A percentile compares a stretch with the other conserved stretches of the same genome.
phyloP scores from a whole-genome alignment of 1,284 basidiomycete genomes.

The Coriolopsis trogii region DNA sequence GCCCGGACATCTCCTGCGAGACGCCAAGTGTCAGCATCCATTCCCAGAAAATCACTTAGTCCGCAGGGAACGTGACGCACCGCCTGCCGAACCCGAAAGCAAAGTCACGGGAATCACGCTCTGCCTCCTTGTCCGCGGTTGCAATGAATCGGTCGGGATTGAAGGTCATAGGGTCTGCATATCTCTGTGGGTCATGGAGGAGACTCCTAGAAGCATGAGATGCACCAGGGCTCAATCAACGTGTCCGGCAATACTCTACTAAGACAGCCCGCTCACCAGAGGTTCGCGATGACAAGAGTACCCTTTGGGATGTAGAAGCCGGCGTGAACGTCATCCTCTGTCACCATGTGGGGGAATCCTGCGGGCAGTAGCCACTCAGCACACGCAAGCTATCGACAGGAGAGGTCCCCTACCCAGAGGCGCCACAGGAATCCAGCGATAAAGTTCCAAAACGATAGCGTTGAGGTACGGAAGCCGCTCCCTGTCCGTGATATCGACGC shows the following conservation, averaged over 20 bases:
- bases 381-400: not conserved
- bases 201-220: no score
- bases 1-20: slow-evolving; percentile 21
- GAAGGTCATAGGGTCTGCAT: slow-evolving; percentile 33
- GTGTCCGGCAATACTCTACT: not conserved
- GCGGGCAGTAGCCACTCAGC: not conserved
- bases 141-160: slow-evolving; percentile 33
- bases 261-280: slow-evolving; percentile 17
- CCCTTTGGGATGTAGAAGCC: slow-evolving; percentile 35
- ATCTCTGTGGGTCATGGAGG: slow-evolving; percentile 32
- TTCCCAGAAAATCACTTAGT: slow-evolving; percentile 1
- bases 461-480: slow-evolving; percentile 33
- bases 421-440: slow-evolving; percentile 33
- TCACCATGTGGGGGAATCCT: slow-evolving; percentile 31
- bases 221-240: not conserved
- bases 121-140: slow-evolving; percentile 13
- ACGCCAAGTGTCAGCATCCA: not conserved
- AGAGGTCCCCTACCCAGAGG: slow-evolving; percentile 25
- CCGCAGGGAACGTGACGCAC: slow-evolving; percentile 8
- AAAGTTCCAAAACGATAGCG: slow-evolving; percentile 32
- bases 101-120: slow-evolving; percentile 27
- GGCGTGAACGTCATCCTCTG: slow-evolving; percentile 31
- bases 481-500: slow-evolving; percentile 31
- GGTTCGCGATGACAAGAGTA: slow-evolving; percentile 29
- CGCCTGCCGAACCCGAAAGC: slow-evolving; percentile 33